phyloP scores from a whole-genome alignment of 768 basidiomycete species.

The Boletellus ananiceps region DNA sequence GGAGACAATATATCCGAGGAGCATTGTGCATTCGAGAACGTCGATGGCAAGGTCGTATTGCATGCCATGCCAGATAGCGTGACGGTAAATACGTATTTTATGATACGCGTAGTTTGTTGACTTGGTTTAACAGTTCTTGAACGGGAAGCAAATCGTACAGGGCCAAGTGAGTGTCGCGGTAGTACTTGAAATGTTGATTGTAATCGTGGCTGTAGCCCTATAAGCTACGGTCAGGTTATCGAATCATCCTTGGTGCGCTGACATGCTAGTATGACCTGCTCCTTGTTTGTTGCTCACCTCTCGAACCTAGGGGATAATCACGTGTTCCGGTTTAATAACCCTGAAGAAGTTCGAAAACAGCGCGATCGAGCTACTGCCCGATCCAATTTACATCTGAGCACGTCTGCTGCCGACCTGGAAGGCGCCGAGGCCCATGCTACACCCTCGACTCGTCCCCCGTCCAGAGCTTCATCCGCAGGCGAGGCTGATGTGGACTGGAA shows the following conservation, averaged over 20 bases:
- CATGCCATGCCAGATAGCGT: constrained; percentile 75
- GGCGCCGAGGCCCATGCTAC: constrained; percentile 36
- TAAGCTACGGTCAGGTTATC: constrained; percentile 90
- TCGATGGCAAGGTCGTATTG: constrained; percentile 78
- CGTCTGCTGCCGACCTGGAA: constrained; percentile 65
- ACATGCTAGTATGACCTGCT: neutral
- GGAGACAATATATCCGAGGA: constrained; percentile 89
- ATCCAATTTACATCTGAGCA: constrained; percentile 62
- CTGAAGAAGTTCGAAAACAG: constrained; percentile 89
- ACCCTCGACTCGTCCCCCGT: constrained; percentile 68
- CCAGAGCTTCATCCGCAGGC: constrained; percentile 64
- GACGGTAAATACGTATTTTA: constrained; percentile 51
- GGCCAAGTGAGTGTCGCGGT: constrained; percentile 53
- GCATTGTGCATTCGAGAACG: constrained; percentile 90
- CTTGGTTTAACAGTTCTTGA: constrained; percentile 63
- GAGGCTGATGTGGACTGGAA: constrained; percentile 88
- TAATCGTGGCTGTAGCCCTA: constrained; percentile 45
- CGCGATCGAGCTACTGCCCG: constrained; percentile 76
- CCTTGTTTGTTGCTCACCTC: constrained; percentile 4
- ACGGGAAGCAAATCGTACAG: constrained; percentile 81
- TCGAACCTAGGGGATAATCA: constrained; percentile 78
- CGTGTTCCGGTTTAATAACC: constrained; percentile 96
- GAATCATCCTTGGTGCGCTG: constrained; percentile 84
- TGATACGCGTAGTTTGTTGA: constrained; percentile 10
- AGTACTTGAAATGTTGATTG: constrained; percentile 3